Conservation (phyloP, 176 grass and related monocot genomes). For the Thinopyrum elongatum region DNA sequence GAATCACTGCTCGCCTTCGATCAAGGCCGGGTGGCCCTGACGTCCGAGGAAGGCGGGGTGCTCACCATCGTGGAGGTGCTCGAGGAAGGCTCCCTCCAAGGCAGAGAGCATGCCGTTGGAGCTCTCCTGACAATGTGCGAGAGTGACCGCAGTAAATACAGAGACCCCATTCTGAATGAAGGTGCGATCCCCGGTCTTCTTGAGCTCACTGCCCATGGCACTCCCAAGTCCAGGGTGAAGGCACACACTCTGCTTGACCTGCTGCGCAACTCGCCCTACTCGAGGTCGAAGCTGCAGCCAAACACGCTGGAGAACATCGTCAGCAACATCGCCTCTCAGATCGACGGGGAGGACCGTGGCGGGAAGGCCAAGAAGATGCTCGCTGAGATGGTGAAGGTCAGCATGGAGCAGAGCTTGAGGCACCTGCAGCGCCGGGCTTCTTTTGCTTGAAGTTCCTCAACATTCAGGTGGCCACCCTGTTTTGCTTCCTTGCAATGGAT, state of each 20-base stretch:
- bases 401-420: constrained; percentile 97
- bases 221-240: constrained; percentile 62
- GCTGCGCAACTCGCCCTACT: constrained; percentile 55
- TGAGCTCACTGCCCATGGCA: constrained; percentile 82
- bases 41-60: constrained; percentile 62
- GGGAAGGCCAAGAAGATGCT: constrained; percentile 93
- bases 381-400: constrained; percentile 90
- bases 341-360: constrained; percentile 67
- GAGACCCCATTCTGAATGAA: constrained; percentile 73
- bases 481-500: constrained; percentile 39
- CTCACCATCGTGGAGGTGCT: constrained; percentile 82
- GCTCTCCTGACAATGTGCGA: constrained; percentile 74
- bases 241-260: constrained; percentile 70
- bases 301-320: constrained; percentile 88
- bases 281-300: constrained; percentile 46
- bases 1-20: constrained; percentile 70
- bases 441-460: constrained; percentile 17
- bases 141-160: constrained; percentile 64
- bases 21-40: constrained; percentile 58
- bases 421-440: constrained; percentile 91
- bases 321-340: constrained; percentile 70
- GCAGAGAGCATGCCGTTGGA: constrained; percentile 75
- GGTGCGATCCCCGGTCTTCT: constrained; percentile 89
- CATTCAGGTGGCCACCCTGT: neutral
- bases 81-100: constrained; percentile 81